These are phyloP conservation scores for Coffea canephora DNA, from an alignment of 257 asterid genomes.

Conservation along the genomic window DNA sequence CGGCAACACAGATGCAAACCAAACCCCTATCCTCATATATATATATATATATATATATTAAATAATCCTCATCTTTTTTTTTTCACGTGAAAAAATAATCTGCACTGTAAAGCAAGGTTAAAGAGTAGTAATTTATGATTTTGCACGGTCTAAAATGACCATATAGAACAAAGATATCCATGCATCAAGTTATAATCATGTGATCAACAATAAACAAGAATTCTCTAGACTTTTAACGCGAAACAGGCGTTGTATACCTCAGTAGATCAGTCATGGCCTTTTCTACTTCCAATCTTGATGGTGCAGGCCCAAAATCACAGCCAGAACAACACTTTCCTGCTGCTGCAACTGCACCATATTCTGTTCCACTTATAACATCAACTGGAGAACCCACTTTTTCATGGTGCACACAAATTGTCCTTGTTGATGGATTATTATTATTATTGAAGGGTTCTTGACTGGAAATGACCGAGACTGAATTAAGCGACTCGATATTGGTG, in stretches of 20 bases:
- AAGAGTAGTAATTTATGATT: too few relatives aligned
- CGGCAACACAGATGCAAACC: background rate
- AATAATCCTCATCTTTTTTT: background rate
- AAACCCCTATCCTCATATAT: background rate
- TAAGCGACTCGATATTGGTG: background rate
- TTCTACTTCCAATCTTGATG: constrained; percentile 53
- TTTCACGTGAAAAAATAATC: background rate
- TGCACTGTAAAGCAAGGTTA: background rate
- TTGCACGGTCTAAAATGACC: too few relatives aligned
- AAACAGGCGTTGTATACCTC: constrained; percentile 26
- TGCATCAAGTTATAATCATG: background rate
- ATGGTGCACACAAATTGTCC: background rate
- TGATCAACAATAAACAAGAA: too few relatives aligned
- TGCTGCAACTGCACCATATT: background rate
- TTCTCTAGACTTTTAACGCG: background rate
- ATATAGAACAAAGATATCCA: background rate
- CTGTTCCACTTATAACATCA: background rate
- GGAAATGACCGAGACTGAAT: constrained; percentile 17
- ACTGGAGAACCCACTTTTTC: background rate
- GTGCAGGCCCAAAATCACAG: constrained; percentile 43
- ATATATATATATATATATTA: too few relatives aligned
- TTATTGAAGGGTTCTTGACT: constrained; percentile 7
- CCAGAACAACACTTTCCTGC: constrained; percentile 9
- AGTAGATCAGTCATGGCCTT: constrained; percentile 53
- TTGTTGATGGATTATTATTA: constrained; percentile 12